phyloP scores from a whole-genome alignment of 768 basidiomycete genomes.

The Tulasnella calospora region DNA sequence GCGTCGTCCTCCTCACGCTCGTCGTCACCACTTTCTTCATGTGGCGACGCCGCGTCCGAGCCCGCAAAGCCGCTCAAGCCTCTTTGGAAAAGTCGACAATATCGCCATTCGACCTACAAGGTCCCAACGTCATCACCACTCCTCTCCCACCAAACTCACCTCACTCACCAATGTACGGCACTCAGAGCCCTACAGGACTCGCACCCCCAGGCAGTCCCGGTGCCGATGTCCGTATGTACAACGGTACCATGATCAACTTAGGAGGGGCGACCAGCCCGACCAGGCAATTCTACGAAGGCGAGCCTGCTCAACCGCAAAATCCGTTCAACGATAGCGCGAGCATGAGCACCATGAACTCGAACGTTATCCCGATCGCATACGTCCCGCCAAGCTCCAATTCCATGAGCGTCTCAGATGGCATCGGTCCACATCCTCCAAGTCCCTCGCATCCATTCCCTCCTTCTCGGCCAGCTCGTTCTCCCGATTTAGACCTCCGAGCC shows the following conservation, averaged over 20 bases:
- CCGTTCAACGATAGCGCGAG: conserved; percentile 26
- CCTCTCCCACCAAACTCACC: conserved; percentile 4
- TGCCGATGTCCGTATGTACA: conserved; percentile 9
- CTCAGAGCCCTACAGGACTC: neutral
- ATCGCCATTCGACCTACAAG: conserved; percentile 22
- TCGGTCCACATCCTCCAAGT: neutral
- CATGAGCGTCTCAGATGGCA: conserved; percentile 21
- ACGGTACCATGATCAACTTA: neutral
- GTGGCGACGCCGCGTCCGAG: conserved; percentile 20
- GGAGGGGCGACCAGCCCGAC: neutral
- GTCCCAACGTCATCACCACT: conserved; percentile 9
- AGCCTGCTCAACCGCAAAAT: neutral
- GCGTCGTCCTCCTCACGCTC: conserved; percentile 23
- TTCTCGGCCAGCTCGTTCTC: conserved; percentile 26
- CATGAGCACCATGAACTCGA: conserved; percentile 16
- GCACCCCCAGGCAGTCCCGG: conserved; percentile 1
- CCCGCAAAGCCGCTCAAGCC: conserved; percentile 1
- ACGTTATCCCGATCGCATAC: conserved; percentile 26
- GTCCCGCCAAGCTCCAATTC: conserved; percentile 21
- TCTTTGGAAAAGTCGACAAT: conserved; percentile 21
- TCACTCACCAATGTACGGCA: neutral
- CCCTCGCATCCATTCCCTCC: conserved; percentile 21
- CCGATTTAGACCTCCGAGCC: conserved; percentile 22
- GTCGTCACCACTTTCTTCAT: conserved; percentile 25
- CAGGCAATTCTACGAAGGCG: neutral